phyloP scores from a whole-genome alignment of 768 basidiomycete genomes.

The Leucocoprinus sp. region DNA sequence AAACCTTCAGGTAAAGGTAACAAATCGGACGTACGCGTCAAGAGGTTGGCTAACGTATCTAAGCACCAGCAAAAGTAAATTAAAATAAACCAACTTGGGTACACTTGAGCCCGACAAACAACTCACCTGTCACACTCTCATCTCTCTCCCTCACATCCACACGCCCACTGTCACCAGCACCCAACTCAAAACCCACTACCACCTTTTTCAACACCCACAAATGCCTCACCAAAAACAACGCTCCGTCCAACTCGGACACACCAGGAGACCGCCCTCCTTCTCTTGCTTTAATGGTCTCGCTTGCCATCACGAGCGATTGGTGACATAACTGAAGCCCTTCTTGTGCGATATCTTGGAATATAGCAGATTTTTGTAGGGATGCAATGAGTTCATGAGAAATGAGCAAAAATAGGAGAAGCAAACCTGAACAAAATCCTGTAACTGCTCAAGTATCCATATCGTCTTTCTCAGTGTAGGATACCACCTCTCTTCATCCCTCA shows the following conservation, averaged over 20 bases:
- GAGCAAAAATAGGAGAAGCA: conserved; percentile 10
- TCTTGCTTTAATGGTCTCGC: conserved; percentile 51
- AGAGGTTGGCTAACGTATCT: conserved; percentile 53
- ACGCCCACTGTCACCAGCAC: conserved; percentile 13
- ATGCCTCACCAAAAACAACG: conserved; percentile 86
- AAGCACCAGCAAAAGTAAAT: conserved; percentile 2
- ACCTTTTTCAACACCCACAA: conserved; percentile 89
- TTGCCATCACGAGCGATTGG: conserved; percentile 68
- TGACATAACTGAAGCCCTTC: conserved; percentile 82
- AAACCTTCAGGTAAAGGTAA: conserved; percentile 49
- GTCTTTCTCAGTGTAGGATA: conserved; percentile 85
- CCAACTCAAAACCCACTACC: conserved; percentile 57
- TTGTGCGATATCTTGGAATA: conserved; percentile 95
- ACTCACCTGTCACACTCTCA: conserved; percentile 51
- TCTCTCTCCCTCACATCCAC: conserved; percentile 9
- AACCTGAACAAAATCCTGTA: conserved; percentile 93
- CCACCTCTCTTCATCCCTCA: conserved; percentile 81
- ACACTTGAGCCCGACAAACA: too few species aligned
- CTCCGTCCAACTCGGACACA: conserved; percentile 64
- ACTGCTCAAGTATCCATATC: conserved; percentile 84
- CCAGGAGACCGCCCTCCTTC: conserved; percentile 38
- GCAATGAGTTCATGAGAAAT: not conserved
- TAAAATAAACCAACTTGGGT: not conserved
- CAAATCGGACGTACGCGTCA: conserved; percentile 51
- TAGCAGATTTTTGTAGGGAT: conserved; percentile 55